Conservation (phyloP, 495 filamentous ascomycete genomes). For the Neurospora hispaniola region DNA sequence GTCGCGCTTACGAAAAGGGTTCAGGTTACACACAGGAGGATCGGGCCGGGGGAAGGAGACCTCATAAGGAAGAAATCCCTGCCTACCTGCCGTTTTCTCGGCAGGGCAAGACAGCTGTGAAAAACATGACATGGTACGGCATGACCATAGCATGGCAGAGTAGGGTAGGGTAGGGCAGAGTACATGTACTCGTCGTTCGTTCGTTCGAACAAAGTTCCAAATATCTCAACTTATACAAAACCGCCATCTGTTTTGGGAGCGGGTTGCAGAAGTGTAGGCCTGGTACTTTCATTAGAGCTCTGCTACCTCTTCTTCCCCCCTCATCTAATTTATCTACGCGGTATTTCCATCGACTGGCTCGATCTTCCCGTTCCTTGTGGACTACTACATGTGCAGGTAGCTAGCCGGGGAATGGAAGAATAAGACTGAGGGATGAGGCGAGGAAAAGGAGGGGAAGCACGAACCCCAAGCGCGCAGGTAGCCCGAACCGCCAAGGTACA, state of each 20-base stretch:
- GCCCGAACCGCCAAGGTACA: background rate
- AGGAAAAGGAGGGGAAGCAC: background rate
- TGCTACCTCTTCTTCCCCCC: background rate
- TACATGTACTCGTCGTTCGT: background rate
- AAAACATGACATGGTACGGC: background rate
- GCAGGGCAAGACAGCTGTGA: background rate
- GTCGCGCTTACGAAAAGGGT: background rate
- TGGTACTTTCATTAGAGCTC: background rate
- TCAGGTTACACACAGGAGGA: background rate
- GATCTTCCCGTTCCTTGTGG: background rate
- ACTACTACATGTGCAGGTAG: background rate
- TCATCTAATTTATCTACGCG: background rate
- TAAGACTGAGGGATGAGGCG: background rate
- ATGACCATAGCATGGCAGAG: background rate
- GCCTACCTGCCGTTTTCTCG: background rate
- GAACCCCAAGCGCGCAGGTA: background rate
- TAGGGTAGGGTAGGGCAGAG: background rate
- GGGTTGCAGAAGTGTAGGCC: background rate
- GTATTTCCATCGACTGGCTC: background rate
- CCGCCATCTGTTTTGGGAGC: background rate
- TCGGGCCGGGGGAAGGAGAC: background rate
- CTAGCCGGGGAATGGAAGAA: background rate
- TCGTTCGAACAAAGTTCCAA: background rate
- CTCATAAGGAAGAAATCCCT: background rate
- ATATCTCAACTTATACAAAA: background rate